Evolutionary conservation across 2,329 filamentous ascomycete species (phyloP), one percentile per base, ranked within the genome.

Genomic region (Rhynchosporium graminicola): DNA sequence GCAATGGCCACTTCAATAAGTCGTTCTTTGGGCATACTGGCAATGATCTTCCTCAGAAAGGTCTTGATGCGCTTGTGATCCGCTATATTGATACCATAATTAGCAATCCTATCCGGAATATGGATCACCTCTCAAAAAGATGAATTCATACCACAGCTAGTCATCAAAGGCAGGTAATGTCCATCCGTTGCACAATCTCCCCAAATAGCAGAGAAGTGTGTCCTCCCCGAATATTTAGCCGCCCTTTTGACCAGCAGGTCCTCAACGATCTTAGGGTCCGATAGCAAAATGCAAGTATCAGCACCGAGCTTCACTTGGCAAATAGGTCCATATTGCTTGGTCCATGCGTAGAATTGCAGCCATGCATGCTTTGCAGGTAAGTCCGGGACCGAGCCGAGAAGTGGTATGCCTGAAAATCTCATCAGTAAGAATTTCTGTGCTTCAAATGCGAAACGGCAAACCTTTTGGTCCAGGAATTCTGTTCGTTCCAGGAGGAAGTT

Each of bases 251-350:
- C 72, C 1, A 80, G 70, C 5, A 80, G 69, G 46, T 79, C 77
- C 58, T 78, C 76, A 42, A 77, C 77, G 15, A 79, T 74, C 42
- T 76, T 73, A 55, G 77, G 75, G 8, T 72, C 74, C 36, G 74
- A 74, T 26, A 79, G 71, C 33, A 79, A 66, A 56, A 77, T 69
- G 54, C 76, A 72, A 26, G 71, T 71, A 10, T 71, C 68, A 15
- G 77, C 79, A 5, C 77, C 77, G 57, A 82, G 76, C 46, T 76
- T 74, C 38, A 82, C 69, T 9, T 76, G 75, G 65, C 77, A 80
- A 36, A 83, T 75, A 4, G 76, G 72, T 2, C 80, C 74, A 59
- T 76, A 73, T 57, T 71, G 62, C 15, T 75, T 67, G 29, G 71
- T 68, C 73, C 75, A 77, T 31, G 73, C 68, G 13, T 74, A 69